Conservation (phyloP, 2,329 filamentous ascomycete genomes). For the Exophiala sideris region DNA sequence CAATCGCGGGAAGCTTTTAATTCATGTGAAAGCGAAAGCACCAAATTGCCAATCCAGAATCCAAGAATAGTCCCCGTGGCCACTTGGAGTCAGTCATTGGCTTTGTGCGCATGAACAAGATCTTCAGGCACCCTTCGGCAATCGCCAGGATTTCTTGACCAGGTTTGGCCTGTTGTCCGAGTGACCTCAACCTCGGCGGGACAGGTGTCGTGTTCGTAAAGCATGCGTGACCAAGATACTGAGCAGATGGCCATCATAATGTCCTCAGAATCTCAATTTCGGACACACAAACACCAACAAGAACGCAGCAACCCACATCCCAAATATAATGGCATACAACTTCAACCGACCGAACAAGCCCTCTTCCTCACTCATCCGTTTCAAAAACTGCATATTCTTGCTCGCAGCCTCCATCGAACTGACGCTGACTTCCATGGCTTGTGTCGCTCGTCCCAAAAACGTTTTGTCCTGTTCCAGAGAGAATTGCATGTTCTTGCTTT, state of each 20-base stretch:
- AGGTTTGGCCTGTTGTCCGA: neutral
- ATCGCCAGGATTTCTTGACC: neutral
- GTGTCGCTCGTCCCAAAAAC: slow-evolving; percentile 65
- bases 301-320: slow-evolving; percentile 72
- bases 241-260: neutral
- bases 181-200: too few relatives aligned
- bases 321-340: slow-evolving; percentile 80
- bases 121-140: slow-evolving; percentile 5
- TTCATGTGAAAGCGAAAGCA: too few relatives aligned
- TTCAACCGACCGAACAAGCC: slow-evolving; percentile 83
- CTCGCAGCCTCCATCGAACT: slow-evolving; percentile 72
- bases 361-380: slow-evolving; percentile 79
- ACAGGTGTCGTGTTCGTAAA: neutral
- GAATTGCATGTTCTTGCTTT: slow-evolving; percentile 25
- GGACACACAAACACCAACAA: slow-evolving; percentile 81
- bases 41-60: too few relatives aligned
- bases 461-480: slow-evolving; percentile 54
- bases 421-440: slow-evolving; percentile 74
- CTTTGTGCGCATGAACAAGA: neutral
- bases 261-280: slow-evolving; percentile 73
- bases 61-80: too few relatives aligned
- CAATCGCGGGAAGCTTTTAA: neutral
- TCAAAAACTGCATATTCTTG: slow-evolving; percentile 71
- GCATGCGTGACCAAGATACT: neutral
- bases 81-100: neutral